Evolutionary conservation across 2,329 filamentous ascomycete species (phyloP).

Genomic region (Colletotrichum magnum): DNA sequence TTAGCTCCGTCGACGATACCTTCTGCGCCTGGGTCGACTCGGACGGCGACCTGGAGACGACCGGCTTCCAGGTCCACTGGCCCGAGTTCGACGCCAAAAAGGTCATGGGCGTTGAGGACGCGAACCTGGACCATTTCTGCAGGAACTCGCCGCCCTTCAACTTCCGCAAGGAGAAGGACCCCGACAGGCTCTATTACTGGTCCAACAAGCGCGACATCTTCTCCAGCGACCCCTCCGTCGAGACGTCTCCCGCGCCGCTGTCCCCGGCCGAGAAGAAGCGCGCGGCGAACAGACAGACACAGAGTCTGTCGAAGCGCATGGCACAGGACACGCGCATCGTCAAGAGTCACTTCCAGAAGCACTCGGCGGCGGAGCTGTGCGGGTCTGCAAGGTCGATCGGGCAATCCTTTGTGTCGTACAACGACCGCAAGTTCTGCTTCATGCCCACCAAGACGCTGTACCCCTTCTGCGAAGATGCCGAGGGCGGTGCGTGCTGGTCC

Average conservation of each 20-base stretch:
- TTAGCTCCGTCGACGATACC: slow-evolving; percentile 34
- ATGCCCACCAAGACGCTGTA: slow-evolving; percentile 42
- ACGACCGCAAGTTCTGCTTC: slow-evolving; percentile 42
- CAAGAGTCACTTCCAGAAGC: slow-evolving; percentile 31
- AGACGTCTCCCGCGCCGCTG: neutral
- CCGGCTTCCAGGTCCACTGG: slow-evolving; percentile 50
- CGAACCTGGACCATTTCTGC: slow-evolving; percentile 41
- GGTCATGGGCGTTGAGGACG: slow-evolving; percentile 2
- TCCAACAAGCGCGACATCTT: slow-evolving; percentile 5
- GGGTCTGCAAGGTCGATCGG: slow-evolving; percentile 4
- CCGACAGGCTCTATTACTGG: slow-evolving; percentile 32
- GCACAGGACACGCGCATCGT: slow-evolving; percentile 16
- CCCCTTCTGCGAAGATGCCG: slow-evolving; percentile 4
- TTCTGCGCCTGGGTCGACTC: slow-evolving; percentile 46
- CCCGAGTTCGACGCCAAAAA: slow-evolving; percentile 44
- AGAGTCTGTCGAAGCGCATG: neutral
- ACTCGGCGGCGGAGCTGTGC: slow-evolving; percentile 40
- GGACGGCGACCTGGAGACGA: slow-evolving; percentile 45
- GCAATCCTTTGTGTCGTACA: slow-evolving; percentile 39
- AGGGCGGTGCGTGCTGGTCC: neutral
- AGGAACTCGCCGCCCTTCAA: slow-evolving; percentile 30
- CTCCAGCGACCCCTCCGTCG: neutral
- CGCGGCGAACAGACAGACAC: neutral
- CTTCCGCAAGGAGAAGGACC: slow-evolving; percentile 32
- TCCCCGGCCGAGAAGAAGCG: neutral